Evolutionary conservation across 75 land plant species (phyloP).

Genomic region (Pinus tabuliformis): DNA sequence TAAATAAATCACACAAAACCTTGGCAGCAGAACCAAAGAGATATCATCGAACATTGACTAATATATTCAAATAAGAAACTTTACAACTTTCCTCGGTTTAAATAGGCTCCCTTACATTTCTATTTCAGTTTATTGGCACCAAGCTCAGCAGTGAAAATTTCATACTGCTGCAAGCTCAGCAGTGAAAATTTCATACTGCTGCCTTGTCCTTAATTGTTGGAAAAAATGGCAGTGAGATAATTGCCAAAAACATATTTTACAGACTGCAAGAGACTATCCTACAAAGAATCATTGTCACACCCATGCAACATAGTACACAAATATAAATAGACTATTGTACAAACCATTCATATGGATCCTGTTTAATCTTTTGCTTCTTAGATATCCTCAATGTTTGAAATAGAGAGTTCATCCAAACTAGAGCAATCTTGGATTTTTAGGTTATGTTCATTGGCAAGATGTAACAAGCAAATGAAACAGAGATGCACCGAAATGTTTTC

Average conservation of each 20-base stretch:
- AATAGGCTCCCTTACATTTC: no score
- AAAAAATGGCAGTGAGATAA: background rate
- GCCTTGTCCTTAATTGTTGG: no score
- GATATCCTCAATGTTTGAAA: slow-evolving; percentile 1
- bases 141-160: no score
- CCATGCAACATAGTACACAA: background rate
- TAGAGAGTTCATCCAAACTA: slow-evolving; percentile 62
- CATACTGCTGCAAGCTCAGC: no score
- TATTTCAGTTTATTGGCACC: no score
- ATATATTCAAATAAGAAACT: no score
- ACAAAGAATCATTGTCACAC: background rate
- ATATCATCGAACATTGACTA: no score
- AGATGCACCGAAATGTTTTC: slow-evolving; percentile 82
- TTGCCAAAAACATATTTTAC: background rate
- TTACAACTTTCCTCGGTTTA: no score
- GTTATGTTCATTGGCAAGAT: slow-evolving; percentile 92
- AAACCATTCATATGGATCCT: background rate
- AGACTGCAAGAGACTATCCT: background rate
- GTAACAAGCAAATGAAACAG: slow-evolving; percentile 94
- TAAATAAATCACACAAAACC: no score
- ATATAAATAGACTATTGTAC: slow-evolving; percentile 3
- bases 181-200: no score
- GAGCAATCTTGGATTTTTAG: slow-evolving; percentile 50
- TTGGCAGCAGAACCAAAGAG: no score
- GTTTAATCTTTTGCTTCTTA: background rate